Conservation (phyloP, 2,329 filamentous ascomycete species). For the Alternaria sp. region DNA sequence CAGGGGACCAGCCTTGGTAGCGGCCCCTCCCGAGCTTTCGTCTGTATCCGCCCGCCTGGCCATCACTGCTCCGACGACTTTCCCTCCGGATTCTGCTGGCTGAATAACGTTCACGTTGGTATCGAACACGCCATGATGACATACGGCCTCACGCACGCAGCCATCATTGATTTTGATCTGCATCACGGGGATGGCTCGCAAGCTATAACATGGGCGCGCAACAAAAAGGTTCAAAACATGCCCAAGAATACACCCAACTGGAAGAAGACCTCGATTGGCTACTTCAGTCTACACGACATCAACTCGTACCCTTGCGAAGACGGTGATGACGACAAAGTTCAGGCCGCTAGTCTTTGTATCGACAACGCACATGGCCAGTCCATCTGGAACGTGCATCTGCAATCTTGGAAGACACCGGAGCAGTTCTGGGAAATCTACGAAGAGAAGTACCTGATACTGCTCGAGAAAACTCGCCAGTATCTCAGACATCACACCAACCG, state of each 20-base stretch:
- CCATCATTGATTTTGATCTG: constrained; percentile 63
- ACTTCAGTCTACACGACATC: constrained; percentile 97
- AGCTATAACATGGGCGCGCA: constrained; percentile 90
- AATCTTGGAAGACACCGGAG: constrained; percentile 80
- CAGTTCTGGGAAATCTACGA: constrained; percentile 94
- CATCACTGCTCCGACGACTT: constrained; percentile 92
- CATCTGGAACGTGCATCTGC: constrained; percentile 94
- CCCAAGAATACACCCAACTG: constrained; percentile 75
- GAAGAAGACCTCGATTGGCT: constrained; percentile 89
- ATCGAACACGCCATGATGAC: constrained; percentile 87
- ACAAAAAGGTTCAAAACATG: constrained; percentile 70
- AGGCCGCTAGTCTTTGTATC: constrained; percentile 91
- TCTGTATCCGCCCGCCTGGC: constrained; percentile 89
- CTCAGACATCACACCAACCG: constrained; percentile 76
- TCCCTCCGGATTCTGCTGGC: constrained; percentile 97
- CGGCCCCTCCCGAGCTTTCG: constrained; percentile 80
- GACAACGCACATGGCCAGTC: constrained; percentile 94
- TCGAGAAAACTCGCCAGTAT: constrained; percentile 83
- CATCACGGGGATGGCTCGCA: constrained; percentile 76
- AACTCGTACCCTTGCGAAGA: constrained; percentile 97
- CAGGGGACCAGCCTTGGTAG: constrained; percentile 54
- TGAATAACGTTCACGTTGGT: constrained; percentile 97
- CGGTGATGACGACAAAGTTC: constrained; percentile 92
- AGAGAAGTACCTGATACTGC: constrained; percentile 74
- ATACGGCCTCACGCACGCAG: constrained; percentile 90